phyloP scores from a whole-genome alignment of 352 stramenopile genomes.

The Pythium aristosporum region DNA sequence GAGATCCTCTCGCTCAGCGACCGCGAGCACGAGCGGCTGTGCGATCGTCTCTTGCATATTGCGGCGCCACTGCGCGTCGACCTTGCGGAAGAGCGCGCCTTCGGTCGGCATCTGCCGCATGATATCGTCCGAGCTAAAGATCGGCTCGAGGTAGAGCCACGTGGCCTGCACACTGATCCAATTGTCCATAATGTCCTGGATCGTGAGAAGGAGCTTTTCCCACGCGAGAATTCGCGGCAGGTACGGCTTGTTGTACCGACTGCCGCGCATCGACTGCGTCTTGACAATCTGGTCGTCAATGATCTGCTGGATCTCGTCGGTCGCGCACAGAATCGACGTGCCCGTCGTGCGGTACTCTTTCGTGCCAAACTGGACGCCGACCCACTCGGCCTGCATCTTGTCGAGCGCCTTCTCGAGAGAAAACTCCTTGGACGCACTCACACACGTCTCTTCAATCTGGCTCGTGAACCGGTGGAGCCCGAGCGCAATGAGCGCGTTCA shows the following conservation, averaged over 20 bases:
- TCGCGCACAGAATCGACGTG: constrained; percentile 88
- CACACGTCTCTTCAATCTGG: constrained; percentile 92
- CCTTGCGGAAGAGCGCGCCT: constrained; percentile 83
- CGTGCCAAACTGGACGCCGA: constrained; percentile 89
- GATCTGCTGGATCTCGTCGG: constrained; percentile 92
- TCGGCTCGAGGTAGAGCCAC: constrained; percentile 93
- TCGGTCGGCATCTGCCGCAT: constrained; percentile 92
- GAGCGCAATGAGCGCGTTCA: constrained; percentile 91
- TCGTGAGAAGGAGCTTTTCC: constrained; percentile 89
- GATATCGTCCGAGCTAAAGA: constrained; percentile 93
- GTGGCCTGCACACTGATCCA: constrained; percentile 94
- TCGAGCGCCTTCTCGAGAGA: constrained; percentile 91
- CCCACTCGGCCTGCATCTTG: constrained; percentile 94
- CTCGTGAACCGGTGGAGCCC: constrained; percentile 81
- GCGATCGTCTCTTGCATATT: constrained; percentile 88
- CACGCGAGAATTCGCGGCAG: constrained; percentile 84
- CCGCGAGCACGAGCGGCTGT: constrained; percentile 69
- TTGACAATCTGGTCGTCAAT: constrained; percentile 96
- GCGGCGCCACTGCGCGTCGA: constrained; percentile 85
- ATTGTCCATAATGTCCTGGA: constrained; percentile 93
- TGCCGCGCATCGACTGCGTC: constrained; percentile 93
- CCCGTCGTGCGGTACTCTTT: constrained; percentile 93
- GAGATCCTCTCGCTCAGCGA: constrained; percentile 77
- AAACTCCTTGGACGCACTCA: constrained; percentile 94
- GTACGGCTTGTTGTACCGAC: constrained; percentile 93